phyloP scores from a whole-genome alignment of 495 filamentous ascomycete genomes.

The Cercophora sp. region DNA sequence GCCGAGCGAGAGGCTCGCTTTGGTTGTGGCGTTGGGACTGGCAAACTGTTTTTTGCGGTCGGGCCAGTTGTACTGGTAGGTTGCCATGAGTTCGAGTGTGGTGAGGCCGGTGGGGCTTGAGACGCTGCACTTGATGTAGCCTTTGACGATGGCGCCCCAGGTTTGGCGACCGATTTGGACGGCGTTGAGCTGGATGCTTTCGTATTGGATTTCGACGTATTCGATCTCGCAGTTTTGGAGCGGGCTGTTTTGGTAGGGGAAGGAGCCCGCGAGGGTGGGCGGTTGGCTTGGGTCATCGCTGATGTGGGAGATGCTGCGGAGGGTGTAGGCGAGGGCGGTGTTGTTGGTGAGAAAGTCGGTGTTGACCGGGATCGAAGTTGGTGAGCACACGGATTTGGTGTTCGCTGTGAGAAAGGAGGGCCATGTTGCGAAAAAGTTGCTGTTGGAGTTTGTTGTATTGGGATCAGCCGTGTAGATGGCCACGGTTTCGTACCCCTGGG shows the following conservation, averaged over 20 bases:
- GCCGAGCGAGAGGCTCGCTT: neutral
- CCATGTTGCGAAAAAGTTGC: neutral
- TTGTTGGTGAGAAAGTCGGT: neutral
- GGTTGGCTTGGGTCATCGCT: neutral
- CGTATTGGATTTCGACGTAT: neutral
- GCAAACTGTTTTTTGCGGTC: neutral
- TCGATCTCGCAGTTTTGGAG: neutral
- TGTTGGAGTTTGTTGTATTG: neutral
- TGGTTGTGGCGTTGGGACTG: neutral
- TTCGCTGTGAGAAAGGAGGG: neutral
- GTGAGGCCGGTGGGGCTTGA: neutral
- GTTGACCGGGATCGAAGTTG: neutral
- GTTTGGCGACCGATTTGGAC: neutral
- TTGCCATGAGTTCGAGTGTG: neutral
- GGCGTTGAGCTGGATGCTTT: neutral
- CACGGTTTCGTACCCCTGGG: neutral
- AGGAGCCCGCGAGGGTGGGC: neutral
- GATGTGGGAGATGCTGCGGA: neutral
- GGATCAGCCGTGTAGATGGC: neutral
- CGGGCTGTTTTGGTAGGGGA: neutral
- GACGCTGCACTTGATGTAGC: neutral
- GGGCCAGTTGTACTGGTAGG: neutral
- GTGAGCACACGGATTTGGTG: neutral
- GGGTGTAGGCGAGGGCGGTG: neutral
- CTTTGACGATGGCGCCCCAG: neutral